These are phyloP conservation scores for Penicillium occitanis DNA, from an alignment of 2,329 filamentous ascomycete species.

Conservation along the genomic window DNA sequence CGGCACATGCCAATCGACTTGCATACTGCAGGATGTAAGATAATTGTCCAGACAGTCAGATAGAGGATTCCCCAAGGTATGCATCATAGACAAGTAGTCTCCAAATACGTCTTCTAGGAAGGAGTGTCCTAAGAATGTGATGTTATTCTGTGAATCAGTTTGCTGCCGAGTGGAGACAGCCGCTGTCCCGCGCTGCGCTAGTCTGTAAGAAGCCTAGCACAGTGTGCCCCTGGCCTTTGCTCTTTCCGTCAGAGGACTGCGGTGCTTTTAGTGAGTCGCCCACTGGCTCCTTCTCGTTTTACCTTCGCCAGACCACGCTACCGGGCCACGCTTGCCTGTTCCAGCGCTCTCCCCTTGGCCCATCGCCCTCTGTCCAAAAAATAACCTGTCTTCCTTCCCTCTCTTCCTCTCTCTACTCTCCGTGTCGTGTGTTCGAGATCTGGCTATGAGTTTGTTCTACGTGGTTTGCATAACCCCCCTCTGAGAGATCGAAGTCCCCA, in stretches of 20 bases:
- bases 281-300: background rate
- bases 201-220: background rate
- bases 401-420: background rate
- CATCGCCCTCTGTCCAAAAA: background rate
- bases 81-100: background rate
- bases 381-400: background rate
- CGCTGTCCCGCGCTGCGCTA: slow-evolving; percentile 10
- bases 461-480: background rate
- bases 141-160: too few species aligned
- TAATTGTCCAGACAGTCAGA: background rate
- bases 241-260: background rate
- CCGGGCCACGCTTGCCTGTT: slow-evolving; percentile 14
- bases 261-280: background rate
- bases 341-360: slow-evolving; percentile 12
- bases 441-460: slow-evolving; percentile 8
- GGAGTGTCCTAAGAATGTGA: too few species aligned
- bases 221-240: background rate
- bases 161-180: background rate
- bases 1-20: background rate
- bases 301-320: slow-evolving; percentile 7
- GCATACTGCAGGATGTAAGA: background rate
- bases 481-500: background rate
- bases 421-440: background rate
- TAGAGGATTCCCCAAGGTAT: background rate
- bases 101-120: too few species aligned